Conservation (phyloP, 257 asterid species). For the Gardenia jasminoides region DNA sequence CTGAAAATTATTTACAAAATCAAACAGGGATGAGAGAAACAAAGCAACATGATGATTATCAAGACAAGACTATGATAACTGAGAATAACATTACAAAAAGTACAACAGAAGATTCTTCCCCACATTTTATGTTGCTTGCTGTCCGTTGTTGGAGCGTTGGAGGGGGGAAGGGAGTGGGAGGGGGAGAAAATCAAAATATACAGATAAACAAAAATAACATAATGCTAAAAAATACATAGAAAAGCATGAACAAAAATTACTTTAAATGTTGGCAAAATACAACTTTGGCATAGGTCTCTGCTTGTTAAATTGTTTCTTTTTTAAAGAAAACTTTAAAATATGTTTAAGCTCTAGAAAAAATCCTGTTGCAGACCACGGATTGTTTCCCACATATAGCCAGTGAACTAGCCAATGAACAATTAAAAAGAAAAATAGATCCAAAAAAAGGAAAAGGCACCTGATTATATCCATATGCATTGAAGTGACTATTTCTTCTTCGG, state of each 20-base stretch:
- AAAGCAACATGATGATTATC: background rate
- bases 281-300: background rate
- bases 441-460: constrained; percentile 46
- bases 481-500: constrained; percentile 91
- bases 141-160: background rate
- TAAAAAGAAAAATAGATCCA: constrained; percentile 18
- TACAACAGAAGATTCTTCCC: background rate
- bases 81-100: background rate
- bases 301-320: background rate
- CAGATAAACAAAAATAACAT: background rate
- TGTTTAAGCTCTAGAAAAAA: background rate
- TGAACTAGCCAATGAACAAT: background rate
- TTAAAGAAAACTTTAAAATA: background rate
- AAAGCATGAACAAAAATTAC: background rate
- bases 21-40: background rate
- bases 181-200: background rate
- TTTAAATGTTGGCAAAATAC: background rate
- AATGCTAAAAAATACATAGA: background rate
- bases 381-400: background rate
- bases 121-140: background rate
- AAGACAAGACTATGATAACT: background rate
- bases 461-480: constrained; percentile 85
- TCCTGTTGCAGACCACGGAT: background rate
- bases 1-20: constrained; percentile 4
- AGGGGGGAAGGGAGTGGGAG: background rate